phyloP scores from a whole-genome alignment of 1,284 basidiomycete genomes.

The Boletus sp. region DNA sequence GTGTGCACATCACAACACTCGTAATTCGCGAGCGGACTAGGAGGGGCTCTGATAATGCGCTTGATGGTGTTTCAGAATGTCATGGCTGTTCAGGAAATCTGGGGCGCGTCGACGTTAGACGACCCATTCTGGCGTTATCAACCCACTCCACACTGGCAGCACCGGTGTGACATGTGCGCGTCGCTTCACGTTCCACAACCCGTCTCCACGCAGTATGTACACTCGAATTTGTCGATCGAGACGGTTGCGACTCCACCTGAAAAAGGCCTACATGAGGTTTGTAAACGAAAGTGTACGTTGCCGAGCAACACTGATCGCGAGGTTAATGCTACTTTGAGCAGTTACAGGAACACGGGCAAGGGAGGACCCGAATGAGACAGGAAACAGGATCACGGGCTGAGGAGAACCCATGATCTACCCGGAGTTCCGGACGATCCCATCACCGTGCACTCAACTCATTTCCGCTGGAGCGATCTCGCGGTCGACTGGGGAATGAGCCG shows the following conservation, averaged over 20 bases:
- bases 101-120: not conserved
- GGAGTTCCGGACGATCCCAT: not conserved
- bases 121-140: not conserved
- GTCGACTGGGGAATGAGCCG: conserved; percentile 6
- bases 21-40: not conserved
- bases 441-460: not conserved
- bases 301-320: not conserved
- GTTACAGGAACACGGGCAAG: conserved; percentile 7
- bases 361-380: not conserved
- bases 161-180: too few species aligned
- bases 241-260: not conserved
- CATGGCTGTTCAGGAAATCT: not conserved
- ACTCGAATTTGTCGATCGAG: not conserved
- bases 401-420: not conserved
- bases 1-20: not conserved
- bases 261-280: not conserved
- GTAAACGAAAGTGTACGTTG: not conserved
- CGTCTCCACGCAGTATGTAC: not conserved
- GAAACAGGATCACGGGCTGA: not conserved
- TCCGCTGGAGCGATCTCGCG: conserved; percentile 7
- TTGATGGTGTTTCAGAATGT: not conserved
- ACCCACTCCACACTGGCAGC: too few species aligned
- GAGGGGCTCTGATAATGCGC: not conserved
- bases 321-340: not conserved
- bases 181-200: too few species aligned